These are phyloP conservation scores for Fusarium tupiense DNA, from an alignment of 2,329 filamentous ascomycete genomes.

Conservation along the genomic window DNA sequence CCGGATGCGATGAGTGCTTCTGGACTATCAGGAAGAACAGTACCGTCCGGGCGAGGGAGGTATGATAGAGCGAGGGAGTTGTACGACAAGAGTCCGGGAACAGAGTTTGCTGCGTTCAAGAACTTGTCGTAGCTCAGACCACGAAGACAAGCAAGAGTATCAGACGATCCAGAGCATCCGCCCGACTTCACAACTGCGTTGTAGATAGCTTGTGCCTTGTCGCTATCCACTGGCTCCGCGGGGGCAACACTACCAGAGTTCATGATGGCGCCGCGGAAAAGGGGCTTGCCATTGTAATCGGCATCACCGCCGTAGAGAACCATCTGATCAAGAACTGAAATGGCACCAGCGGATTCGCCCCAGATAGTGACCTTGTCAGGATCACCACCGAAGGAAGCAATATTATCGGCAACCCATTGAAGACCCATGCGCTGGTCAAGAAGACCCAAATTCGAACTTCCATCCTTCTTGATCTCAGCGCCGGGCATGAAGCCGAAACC, in stretches of 20 bases:
- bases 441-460: slow-evolving; percentile 75
- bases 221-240: slow-evolving; percentile 69
- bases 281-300: slow-evolving; percentile 76
- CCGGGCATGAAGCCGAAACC: slow-evolving; percentile 80
- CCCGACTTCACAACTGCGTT: slow-evolving; percentile 67
- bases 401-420: slow-evolving; percentile 82
- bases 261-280: slow-evolving; percentile 85
- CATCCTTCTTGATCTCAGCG: slow-evolving; percentile 72
- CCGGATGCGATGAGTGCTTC: slow-evolving; percentile 65
- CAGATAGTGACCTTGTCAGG: slow-evolving; percentile 81
- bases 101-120: slow-evolving; percentile 73
- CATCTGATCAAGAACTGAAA: slow-evolving; percentile 82
- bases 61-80: slow-evolving; percentile 76
- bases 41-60: slow-evolving; percentile 77
- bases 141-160: slow-evolving; percentile 75
- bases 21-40: slow-evolving; percentile 68
- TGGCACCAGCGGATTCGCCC: slow-evolving; percentile 77
- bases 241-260: slow-evolving; percentile 73
- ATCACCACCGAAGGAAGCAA: slow-evolving; percentile 81
- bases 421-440: slow-evolving; percentile 78
- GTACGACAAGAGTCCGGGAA: slow-evolving; percentile 75
- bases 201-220: slow-evolving; percentile 73
- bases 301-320: slow-evolving; percentile 76
- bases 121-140: slow-evolving; percentile 66
- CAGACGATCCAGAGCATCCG: slow-evolving; percentile 66